phyloP scores from a whole-genome alignment of 129 eudicot species.

The Helichrysum umbraculigerum region DNA sequence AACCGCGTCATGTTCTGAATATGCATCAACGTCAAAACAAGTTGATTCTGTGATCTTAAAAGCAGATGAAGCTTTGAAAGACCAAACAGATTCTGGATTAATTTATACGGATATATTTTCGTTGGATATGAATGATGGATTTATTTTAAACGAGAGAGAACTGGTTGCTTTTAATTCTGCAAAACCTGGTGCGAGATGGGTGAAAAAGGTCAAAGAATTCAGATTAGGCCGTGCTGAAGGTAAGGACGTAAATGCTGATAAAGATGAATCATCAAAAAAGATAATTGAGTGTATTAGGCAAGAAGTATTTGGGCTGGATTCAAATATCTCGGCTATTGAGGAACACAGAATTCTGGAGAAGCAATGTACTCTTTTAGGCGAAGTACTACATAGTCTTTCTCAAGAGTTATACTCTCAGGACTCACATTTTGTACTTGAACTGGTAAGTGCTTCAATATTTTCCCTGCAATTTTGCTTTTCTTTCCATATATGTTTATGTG shows the following conservation, averaged over 20 bases:
- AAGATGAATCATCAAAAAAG: conserved; percentile 38
- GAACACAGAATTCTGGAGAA: conserved; percentile 68
- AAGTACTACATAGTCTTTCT: conserved; percentile 91
- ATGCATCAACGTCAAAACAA: no score
- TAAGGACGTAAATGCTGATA: conserved; percentile 23
- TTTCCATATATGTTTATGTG: conserved; percentile 7
- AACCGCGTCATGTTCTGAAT: conserved; percentile 52
- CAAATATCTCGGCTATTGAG: conserved; percentile 39
- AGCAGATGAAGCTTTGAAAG: not conserved
- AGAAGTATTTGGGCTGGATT: conserved; percentile 90
- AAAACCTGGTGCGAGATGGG: conserved; percentile 56
- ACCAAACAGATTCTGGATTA: not conserved
- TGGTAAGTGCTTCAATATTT: conserved; percentile 42
- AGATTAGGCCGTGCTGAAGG: conserved; percentile 56
- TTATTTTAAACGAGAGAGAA: conserved; percentile 39
- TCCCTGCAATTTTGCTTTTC: not conserved
- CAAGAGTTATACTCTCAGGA: conserved; percentile 87
- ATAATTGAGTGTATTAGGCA: conserved; percentile 75
- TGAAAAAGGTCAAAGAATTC: conserved; percentile 58
- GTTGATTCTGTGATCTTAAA: no score
- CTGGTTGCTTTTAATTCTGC: conserved; percentile 42
- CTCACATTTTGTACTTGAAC: conserved; percentile 91
- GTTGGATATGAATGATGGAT: conserved; percentile 43
- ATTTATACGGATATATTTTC: conserved; percentile 15
- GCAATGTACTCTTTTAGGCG: conserved; percentile 88